Percentiles rank a stretch among this genome's conserved stretches.
Evolutionary conservation across 176 grass and related monocot species (phyloP).

Genomic region (Panicum miliaceum): DNA sequence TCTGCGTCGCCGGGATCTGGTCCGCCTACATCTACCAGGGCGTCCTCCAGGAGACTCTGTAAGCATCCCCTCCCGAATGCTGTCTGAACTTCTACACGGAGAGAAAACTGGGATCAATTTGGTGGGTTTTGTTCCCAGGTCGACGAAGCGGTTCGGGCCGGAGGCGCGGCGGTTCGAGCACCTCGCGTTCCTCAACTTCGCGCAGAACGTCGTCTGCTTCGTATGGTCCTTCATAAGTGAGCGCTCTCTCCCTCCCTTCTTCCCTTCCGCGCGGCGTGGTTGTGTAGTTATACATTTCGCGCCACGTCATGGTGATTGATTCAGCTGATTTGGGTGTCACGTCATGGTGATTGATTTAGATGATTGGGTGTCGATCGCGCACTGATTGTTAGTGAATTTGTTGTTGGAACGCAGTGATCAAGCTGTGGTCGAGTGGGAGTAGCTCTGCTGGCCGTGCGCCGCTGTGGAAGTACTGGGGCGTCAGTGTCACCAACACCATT

Average conservation of each 20-base stretch:
- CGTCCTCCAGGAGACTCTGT: conserved; percentile 93
- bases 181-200: conserved; percentile 94
- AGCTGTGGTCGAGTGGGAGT: conserved; percentile 65
- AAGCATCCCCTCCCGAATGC: conserved; percentile 19
- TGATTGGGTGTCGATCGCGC: background rate
- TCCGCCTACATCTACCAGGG: conserved; percentile 95
- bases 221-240: conserved; percentile 95
- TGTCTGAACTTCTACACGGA: background rate
- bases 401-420: conserved; percentile 68
- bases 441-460: conserved; percentile 66
- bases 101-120: background rate
- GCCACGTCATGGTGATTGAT: background rate
- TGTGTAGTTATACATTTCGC: background rate
- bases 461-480: conserved; percentile 71
- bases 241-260: background rate
- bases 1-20: conserved; percentile 97
- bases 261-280: background rate
- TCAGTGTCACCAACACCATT: conserved; percentile 91
- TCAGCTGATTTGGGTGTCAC: background rate
- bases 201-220: conserved; percentile 90
- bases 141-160: conserved; percentile 91
- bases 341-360: background rate
- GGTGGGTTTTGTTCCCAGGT: conserved; percentile 51
- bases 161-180: conserved; percentile 84
- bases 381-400: conserved; percentile 8